A percentile compares a stretch with the other conserved stretches of the same genome.
Evolutionary conservation across 1,139 yeast species (phyloP).

Genomic region (Yamadazyma oceani): DNA sequence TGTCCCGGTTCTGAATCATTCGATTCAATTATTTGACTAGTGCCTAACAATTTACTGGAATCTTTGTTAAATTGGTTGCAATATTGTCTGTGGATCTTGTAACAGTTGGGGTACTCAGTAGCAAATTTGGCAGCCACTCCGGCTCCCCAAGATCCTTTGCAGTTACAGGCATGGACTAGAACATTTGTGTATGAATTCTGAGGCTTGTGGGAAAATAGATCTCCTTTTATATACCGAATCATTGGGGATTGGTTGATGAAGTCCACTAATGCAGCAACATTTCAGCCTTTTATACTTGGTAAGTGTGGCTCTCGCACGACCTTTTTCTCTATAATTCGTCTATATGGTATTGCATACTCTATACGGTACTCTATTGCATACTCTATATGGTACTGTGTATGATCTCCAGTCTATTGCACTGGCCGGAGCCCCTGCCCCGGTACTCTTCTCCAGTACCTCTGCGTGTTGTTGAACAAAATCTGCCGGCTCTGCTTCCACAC

Average conservation of each 20-base stretch:
- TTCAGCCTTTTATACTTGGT: no score
- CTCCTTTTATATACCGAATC: conserved; percentile 53
- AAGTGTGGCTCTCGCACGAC: no score
- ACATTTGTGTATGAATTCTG: conserved; percentile 29
- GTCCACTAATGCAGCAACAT: no score
- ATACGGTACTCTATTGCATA: no score
- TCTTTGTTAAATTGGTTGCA: conserved; percentile 34
- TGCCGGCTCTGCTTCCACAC: conserved; percentile 43
- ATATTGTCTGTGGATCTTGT: conserved; percentile 43
- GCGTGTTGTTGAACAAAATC: conserved; percentile 36
- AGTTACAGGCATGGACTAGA: conserved; percentile 77
- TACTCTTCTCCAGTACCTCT: conserved; percentile 41
- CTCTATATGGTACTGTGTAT: background rate
- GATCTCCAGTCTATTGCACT: conserved; percentile 6
- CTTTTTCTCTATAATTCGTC: no score
- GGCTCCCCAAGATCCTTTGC: conserved; percentile 82
- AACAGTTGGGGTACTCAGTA: conserved; percentile 52
- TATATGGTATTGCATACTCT: no score
- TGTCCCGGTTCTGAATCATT: conserved; percentile 28
- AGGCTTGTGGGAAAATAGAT: conserved; percentile 47
- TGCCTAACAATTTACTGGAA: conserved; percentile 49
- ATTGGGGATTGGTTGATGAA: conserved; percentile 2
- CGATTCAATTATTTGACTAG: conserved; percentile 48
- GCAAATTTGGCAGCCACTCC: conserved; percentile 67
- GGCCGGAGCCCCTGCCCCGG: conserved; percentile 40